Evolutionary conservation across 768 basidiomycete species (phyloP), one percentile per base, ranked within the genome.

Genomic region (Lactarius akahatsu): DNA sequence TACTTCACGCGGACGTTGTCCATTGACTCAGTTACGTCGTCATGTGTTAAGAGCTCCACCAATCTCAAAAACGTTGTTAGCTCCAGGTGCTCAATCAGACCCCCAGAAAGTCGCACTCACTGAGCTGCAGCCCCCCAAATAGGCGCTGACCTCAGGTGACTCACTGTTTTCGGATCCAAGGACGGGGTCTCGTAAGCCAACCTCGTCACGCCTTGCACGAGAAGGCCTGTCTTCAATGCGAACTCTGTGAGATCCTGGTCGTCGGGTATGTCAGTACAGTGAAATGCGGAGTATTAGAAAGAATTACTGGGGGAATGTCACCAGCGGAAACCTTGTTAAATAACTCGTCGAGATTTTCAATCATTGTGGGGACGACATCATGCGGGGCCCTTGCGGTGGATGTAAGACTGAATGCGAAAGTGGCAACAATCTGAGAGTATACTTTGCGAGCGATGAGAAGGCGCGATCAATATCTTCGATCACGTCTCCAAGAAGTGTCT

Each of bases 191-290:
- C 11, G 52, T 57, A 40, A 47, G 45, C 47, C 34, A 68, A 13
- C 13, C 57, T 34, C 64, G 43, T 54, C 43, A 61, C 55, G 32
- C 67, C 67, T 30, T 68, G 67, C 23, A 68, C 26, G 52, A 68
- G 52, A 28, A 68, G 59, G 9, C 43, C 67, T 6, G 60, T 23
- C 52, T 68, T 68, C 34, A 68, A 30, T 1, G 45, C 16, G 54
- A 32, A 52, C 16, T 43, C 23, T 3, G 61, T 58, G 38, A 54
- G 30, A 34, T 26, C 30, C 65, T 66, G 52, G 23, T 26, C 47
- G 18, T 58, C 9, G n/a, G 26, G 28, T 16, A 38, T 32, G 47
- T 66, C 57, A 62, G 47, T 30, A 36, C 10, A 38, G 16, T 26
- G 11, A 15, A 11, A n/a, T 38, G 28, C 28, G 5, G n/a, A 50